Evolutionary conservation across 441 rosid species (phyloP).

Genomic region (Gossypium davidsonii): DNA sequence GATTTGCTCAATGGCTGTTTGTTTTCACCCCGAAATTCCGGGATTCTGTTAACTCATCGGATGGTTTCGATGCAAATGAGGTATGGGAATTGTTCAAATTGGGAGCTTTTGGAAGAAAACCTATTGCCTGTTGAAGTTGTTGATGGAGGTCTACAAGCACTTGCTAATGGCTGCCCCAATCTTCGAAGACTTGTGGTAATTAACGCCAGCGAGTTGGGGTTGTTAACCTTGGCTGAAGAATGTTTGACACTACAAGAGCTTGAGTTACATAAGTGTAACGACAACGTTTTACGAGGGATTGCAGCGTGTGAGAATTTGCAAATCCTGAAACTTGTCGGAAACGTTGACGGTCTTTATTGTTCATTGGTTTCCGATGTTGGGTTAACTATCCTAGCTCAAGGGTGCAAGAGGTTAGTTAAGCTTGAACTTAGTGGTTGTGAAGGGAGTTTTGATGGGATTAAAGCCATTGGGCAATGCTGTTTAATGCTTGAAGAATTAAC

Average conservation of each 20-base stretch:
- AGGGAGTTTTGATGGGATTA: conserved; percentile 66
- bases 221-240: conserved; percentile 45
- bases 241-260: conserved; percentile 48
- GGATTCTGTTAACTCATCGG: conserved; percentile 38
- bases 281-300: conserved; percentile 51
- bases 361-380: conserved; percentile 58
- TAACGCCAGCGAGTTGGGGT: conserved; percentile 52
- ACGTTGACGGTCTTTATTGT: conserved; percentile 45
- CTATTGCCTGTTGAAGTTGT: conserved; percentile 34
- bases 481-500: conserved; percentile 51
- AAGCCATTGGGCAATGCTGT: conserved; percentile 69
- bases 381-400: conserved; percentile 63
- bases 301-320: conserved; percentile 58
- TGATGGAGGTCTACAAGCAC: conserved; percentile 41
- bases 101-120: conserved; percentile 33
- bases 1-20: conserved; percentile 48
- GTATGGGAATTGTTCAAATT: conserved; percentile 31
- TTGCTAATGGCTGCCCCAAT: conserved; percentile 49
- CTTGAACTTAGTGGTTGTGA: conserved; percentile 64
- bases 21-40: conserved; percentile 35
- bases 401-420: conserved; percentile 57
- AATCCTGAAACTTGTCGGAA: conserved; percentile 46
- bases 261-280: conserved; percentile 53
- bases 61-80: conserved; percentile 33
- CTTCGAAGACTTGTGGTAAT: conserved; percentile 46